Evolutionary conservation across 371 early-diverging fungal species (phyloP).

Genomic region (Spraguea lophii): DNA sequence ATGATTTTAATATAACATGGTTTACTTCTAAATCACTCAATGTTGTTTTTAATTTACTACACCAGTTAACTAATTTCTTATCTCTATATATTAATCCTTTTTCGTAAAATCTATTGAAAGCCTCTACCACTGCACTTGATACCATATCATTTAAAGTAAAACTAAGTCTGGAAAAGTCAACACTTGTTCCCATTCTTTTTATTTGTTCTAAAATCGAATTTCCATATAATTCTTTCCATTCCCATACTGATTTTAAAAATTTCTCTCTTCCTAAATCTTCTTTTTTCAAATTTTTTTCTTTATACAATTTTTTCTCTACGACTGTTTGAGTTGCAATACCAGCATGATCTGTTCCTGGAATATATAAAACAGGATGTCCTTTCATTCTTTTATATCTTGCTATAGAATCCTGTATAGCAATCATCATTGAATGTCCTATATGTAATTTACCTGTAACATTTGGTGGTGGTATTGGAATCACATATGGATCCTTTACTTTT

Average conservation of each 20-base stretch:
- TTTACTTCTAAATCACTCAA: constrained; percentile 76
- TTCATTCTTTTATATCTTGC: constrained; percentile 84
- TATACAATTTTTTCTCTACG: constrained; percentile 77
- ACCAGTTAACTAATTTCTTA: constrained; percentile 91
- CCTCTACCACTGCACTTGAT: constrained; percentile 66
- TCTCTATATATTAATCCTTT: constrained; percentile 89
- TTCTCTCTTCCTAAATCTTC: constrained; percentile 76
- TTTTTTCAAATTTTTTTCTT: constrained; percentile 57
- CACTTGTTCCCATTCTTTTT: constrained; percentile 69
- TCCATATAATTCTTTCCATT: constrained; percentile 72
- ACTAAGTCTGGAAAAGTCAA: constrained; percentile 69
- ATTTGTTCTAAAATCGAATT: constrained; percentile 66
- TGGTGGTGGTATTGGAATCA: constrained; percentile 87
- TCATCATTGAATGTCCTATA: constrained; percentile 85
- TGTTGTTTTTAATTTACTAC: constrained; percentile 77
- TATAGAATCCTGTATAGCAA: constrained; percentile 79
- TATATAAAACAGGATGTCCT: constrained; percentile 72
- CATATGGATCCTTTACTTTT: constrained; percentile 53
- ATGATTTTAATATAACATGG: constrained; percentile 15
- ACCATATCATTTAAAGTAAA: constrained; percentile 83
- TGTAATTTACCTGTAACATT: constrained; percentile 95
- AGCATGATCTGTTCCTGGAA: constrained; percentile 96
- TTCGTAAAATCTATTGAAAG: constrained; percentile 77
- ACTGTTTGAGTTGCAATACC: constrained; percentile 94
- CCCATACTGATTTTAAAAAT: constrained; percentile 71